Evolutionary conservation across 257 asterid genomes (phyloP), one percentile per base, ranked within the genome.

Genomic region (Rhazya stricta): DNA sequence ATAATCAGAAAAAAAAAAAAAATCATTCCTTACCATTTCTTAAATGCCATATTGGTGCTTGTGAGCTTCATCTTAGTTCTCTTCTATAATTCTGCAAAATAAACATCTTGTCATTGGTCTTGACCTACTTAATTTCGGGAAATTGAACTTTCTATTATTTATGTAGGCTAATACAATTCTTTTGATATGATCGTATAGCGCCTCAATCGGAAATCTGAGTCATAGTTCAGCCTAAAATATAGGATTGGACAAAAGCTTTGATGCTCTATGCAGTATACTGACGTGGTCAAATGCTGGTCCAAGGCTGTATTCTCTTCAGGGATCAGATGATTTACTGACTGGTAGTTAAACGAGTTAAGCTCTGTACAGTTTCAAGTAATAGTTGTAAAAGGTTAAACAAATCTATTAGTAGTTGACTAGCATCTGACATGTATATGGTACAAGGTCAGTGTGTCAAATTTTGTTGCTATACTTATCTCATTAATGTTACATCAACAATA

Each of bases 131-230:
- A 39, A 21, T 8, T 65, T 65, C 29, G 16, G 8, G 15, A 16
- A 25, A 3, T 48, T 3, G 30, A 8, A 19, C 23, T 37, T 65
- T 65, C 12, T 39, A 37, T 65, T 48, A 6, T 32, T 19, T 66
- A 43, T 43, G 53, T 76, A 77, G 80, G 80, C 66, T 69, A 60
- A 60, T 76, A 76, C 74, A 57, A 45, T 58, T 43, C 25, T 76
- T 69, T 60, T 19, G 53, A 48, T 32, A 68, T 21, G 30, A 71
- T 71, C 69, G 80, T 77, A 58, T n/a, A 58, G 76, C 54, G 45
- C 51, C 30, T 45, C 76, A 58, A 58, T 54, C 56, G 32, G 67
- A 69, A 74, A 60, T 69, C 65, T 43, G 25, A n/a, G 13, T 77
- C 48, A 23, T 69, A 58, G 60, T 69, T 70, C 70, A 61, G 58